phyloP scores from a whole-genome alignment of 2,329 filamentous ascomycete species.

The Arachnopeziza araneosa region DNA sequence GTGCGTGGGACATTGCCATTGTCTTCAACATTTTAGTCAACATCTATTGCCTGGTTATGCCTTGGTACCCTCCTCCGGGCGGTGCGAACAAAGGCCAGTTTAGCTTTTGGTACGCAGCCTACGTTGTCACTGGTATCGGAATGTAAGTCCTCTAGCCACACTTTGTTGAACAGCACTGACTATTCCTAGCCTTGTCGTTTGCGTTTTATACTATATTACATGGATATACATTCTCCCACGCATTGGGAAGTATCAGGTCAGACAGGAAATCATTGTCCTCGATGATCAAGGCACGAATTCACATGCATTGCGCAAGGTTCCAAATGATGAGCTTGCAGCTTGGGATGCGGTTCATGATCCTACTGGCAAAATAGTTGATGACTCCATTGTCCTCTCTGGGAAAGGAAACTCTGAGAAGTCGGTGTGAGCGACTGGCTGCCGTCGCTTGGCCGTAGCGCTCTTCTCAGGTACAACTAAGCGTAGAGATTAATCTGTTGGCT shows the following conservation, averaged over 20 bases:
- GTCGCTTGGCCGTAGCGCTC: too few relatives aligned
- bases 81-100: constrained; percentile 58
- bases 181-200: constrained; percentile 41
- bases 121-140: constrained; percentile 57
- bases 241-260: constrained; percentile 46
- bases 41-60: constrained; percentile 60
- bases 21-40: constrained; percentile 55
- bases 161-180: background rate
- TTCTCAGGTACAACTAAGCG: too few relatives aligned
- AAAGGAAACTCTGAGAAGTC: background rate
- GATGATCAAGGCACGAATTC: constrained; percentile 39
- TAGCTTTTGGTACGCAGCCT: constrained; percentile 70
- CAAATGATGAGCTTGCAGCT: constrained; percentile 40
- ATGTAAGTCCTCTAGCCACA: constrained; percentile 44
- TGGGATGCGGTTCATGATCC: constrained; percentile 57
- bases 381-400: background rate
- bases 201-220: constrained; percentile 50
- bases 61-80: constrained; percentile 62
- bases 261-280: constrained; percentile 48
- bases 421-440: background rate
- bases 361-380: constrained; percentile 1
- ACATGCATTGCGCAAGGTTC: constrained; percentile 48
- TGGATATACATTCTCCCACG: constrained; percentile 54
- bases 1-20: constrained; percentile 52
- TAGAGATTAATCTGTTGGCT: too few relatives aligned